Evolutionary conservation across 345 rosid species (phyloP).

Genomic region (Odontarrhena argentea): DNA sequence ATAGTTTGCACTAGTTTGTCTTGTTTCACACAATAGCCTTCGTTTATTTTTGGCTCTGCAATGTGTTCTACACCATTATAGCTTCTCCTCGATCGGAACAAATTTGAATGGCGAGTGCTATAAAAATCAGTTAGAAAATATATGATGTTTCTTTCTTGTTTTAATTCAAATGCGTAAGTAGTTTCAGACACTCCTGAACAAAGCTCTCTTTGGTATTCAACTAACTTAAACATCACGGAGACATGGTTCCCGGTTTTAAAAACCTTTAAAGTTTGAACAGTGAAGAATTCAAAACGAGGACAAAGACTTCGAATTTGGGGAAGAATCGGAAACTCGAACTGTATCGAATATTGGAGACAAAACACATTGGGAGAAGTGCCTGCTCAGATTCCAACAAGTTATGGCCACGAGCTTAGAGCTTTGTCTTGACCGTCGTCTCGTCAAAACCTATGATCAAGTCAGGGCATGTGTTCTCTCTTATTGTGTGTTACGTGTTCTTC

Average conservation of each 20-base stretch:
- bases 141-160: too few species aligned
- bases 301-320: not conserved
- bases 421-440: constrained; percentile 85
- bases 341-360: constrained; percentile 5
- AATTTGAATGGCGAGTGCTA: too few species aligned
- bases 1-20: too few species aligned
- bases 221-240: not conserved
- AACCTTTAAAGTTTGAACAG: not conserved
- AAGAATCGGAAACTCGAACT: not conserved
- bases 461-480: constrained; percentile 7
- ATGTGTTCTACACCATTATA: too few species aligned
- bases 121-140: too few species aligned
- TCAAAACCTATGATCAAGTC: constrained; percentile 88
- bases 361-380: constrained; percentile 54
- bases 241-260: not conserved
- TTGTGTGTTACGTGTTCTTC: constrained; percentile 9
- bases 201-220: too few species aligned
- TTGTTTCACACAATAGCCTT: too few species aligned
- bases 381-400: constrained; percentile 93
- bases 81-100: too few species aligned
- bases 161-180: too few species aligned
- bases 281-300: constrained; percentile 2
- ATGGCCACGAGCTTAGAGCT: constrained; percentile 86
- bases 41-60: too few species aligned
- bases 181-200: too few species aligned